A percentile compares a stretch with the other conserved stretches of the same genome.
These are phyloP conservation scores for Lunularia cruciata DNA, from an alignment of 225 moss, liverwort and hornwort genomes.

Conservation along the genomic window DNA sequence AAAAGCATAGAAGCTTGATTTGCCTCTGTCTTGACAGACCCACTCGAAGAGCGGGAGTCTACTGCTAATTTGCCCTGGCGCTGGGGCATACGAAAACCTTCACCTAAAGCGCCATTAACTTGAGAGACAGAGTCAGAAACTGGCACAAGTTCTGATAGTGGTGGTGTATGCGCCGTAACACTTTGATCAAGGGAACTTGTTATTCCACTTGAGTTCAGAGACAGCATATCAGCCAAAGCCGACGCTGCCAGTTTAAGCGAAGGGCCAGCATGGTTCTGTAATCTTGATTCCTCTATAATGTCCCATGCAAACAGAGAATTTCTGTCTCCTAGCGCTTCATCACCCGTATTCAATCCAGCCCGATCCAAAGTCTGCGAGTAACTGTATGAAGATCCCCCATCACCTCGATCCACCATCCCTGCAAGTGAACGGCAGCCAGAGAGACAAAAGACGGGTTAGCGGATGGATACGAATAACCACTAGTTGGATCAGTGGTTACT, in stretches of 20 bases:
- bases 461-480: too few relatives aligned
- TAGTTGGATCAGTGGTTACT: too few relatives aligned
- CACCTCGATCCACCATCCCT: constrained; percentile 15
- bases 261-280: constrained; percentile 27
- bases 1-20: neutral
- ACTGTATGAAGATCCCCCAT: constrained; percentile 19
- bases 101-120: neutral
- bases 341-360: neutral
- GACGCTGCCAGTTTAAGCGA: constrained; percentile 46
- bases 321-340: constrained; percentile 14
- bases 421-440: too few relatives aligned
- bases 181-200: constrained; percentile 17
- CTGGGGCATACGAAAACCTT: constrained; percentile 2
- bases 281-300: constrained; percentile 15
- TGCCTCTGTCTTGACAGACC: constrained; percentile 20
- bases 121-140: neutral
- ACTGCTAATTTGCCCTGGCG: constrained; percentile 11
- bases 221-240: constrained; percentile 43
- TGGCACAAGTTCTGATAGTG: constrained; percentile 8
- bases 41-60: constrained; percentile 39
- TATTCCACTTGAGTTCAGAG: constrained; percentile 11
- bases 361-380: constrained; percentile 24
- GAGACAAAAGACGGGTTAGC: too few relatives aligned
- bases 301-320: constrained; percentile 13
- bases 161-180: constrained; percentile 22